A percentile compares a stretch with the other conserved stretches of the same genome.
phyloP scores from a whole-genome alignment of 2,329 filamentous ascomycete species.

The Sarocladium kiliense region DNA sequence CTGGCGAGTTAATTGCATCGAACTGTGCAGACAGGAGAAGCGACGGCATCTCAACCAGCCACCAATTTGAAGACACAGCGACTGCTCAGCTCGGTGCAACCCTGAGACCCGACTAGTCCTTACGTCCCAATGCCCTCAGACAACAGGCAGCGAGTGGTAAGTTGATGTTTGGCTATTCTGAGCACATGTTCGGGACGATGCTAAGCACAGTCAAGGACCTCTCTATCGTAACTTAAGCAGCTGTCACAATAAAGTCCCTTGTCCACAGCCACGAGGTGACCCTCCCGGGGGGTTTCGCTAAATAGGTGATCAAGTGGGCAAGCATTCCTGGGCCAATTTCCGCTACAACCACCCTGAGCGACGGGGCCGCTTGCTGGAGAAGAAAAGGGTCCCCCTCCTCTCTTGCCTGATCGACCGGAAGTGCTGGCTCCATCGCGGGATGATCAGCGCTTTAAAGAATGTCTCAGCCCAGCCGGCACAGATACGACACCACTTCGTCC shows the following conservation, averaged over 20 bases:
- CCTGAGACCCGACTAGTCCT: neutral
- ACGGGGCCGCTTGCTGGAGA: too few relatives aligned
- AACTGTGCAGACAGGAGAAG: neutral
- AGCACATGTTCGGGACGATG: too few relatives aligned
- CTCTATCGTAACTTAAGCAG: too few relatives aligned
- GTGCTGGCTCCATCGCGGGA: neutral
- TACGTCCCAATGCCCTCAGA: neutral
- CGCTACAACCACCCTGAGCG: neutral
- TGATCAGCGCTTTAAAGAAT: conserved; percentile 1
- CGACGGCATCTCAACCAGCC: neutral
- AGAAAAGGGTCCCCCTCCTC: neutral
- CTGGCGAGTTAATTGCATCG: neutral
- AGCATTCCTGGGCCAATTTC: neutral
- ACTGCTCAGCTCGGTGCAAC: neutral
- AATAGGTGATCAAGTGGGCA: neutral
- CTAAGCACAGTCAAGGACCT: too few relatives aligned
- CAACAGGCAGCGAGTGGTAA: too few relatives aligned
- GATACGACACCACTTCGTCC: neutral
- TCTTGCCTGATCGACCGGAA: conserved; percentile 2
- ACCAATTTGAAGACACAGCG: neutral
- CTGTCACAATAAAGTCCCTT: neutral
- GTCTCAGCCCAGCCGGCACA: neutral
- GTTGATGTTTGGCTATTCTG: too few relatives aligned
- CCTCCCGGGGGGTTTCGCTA: neutral
- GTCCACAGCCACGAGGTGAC: neutral